A percentile compares a stretch with the other conserved stretches of the same genome.
Conservation (phyloP, 2,329 filamentous ascomycete genomes). For the Colletotrichum eremochloae region DNA sequence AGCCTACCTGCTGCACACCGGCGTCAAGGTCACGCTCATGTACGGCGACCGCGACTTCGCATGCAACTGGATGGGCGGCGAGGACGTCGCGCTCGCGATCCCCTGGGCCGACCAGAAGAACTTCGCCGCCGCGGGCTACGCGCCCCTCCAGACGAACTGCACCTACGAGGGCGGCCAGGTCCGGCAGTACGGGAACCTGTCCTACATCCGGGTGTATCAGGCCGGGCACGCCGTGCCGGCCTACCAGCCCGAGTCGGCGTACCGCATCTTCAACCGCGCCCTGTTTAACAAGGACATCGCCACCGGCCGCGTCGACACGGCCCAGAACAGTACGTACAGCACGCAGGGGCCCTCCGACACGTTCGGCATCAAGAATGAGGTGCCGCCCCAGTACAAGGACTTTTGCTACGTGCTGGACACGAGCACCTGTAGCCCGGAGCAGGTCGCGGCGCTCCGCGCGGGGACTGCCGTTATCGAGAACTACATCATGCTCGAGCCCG, state of each 20-base stretch:
- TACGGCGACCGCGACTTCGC: conserved; percentile 66
- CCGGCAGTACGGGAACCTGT: conserved; percentile 76
- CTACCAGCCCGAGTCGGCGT: conserved; percentile 61
- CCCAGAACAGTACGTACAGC: conserved; percentile 37
- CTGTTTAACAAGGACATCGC: conserved; percentile 44
- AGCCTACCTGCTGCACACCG: conserved; percentile 57
- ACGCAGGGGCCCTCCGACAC: conserved; percentile 44
- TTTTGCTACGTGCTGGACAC: conserved; percentile 46
- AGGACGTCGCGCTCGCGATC: conserved; percentile 60
- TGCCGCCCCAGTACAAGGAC: conserved; percentile 44
- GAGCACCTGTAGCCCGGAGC: conserved; percentile 56
- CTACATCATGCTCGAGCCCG: conserved; percentile 42
- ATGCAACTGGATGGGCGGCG: conserved; percentile 68
- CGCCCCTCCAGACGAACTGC: conserved; percentile 70
- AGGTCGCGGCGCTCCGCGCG: conserved; percentile 63
- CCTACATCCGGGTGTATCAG: conserved; percentile 70
- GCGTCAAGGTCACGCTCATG: conserved; percentile 72
- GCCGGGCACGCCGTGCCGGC: conserved; percentile 69
- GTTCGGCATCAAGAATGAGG: conserved; percentile 42
- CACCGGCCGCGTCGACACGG: conserved; percentile 44
- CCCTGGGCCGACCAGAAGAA: conserved; percentile 44
- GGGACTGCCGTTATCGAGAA: conserved; percentile 65
- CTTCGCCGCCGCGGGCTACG: conserved; percentile 67
- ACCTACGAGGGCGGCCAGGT: conserved; percentile 73
- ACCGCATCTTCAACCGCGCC: conserved; percentile 64